Evolutionary conservation across 768 basidiomycete species (phyloP).

Genomic region (Suillus plorans): DNA sequence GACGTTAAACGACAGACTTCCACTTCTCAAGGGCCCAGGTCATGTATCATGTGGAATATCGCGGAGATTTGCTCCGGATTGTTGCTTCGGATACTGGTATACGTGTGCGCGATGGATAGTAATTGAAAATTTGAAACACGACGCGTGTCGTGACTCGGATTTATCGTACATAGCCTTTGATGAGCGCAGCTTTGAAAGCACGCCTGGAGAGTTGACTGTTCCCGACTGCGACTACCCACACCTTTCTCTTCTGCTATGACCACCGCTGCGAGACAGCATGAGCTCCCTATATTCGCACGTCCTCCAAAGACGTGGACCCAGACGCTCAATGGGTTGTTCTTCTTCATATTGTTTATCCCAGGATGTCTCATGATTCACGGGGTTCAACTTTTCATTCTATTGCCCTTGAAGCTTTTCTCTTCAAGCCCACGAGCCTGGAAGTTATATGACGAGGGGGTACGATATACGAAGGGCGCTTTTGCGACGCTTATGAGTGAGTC

Average conservation of each 20-base stretch:
- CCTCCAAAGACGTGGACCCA: constrained; percentile 55
- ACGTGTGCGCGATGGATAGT: neutral
- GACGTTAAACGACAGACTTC: neutral
- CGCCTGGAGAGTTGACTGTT: constrained; percentile 4
- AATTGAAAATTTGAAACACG: neutral
- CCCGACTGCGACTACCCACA: constrained; percentile 5
- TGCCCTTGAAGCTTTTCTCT: constrained; percentile 69
- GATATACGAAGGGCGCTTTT: constrained; percentile 83
- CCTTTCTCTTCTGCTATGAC: constrained; percentile 20
- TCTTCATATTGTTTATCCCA: constrained; percentile 55
- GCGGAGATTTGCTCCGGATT: neutral
- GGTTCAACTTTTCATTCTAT: constrained; percentile 69
- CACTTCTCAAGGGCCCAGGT: neutral
- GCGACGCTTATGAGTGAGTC: constrained; percentile 69
- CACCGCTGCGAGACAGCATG: constrained; percentile 29
- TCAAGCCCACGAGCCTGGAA: constrained; percentile 46
- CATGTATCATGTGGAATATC: neutral
- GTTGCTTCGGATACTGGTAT: neutral
- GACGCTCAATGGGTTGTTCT: constrained; percentile 48
- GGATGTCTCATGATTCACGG: constrained; percentile 70
- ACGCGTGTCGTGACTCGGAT: neutral
- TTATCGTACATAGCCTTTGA: neutral
- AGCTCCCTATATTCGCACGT: constrained; percentile 53
- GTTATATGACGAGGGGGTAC: constrained; percentile 68
- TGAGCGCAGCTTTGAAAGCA: constrained; percentile 3